phyloP scores from a whole-genome alignment of 768 basidiomycete genomes.

The Neoboletus subvelutipes region DNA sequence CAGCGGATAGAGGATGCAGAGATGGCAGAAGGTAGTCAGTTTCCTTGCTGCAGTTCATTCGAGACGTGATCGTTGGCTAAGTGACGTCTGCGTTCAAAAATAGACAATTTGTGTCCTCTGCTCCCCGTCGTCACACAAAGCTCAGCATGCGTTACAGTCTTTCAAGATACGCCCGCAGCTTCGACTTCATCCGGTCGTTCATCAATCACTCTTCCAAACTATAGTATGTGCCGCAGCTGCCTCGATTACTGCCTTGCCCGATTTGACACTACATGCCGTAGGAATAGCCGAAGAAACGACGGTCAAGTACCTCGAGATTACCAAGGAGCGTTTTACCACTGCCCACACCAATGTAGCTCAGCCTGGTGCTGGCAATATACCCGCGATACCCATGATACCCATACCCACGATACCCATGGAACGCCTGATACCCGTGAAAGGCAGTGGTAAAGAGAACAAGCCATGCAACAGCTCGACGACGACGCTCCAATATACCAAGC shows the following conservation, averaged over 20 bases:
- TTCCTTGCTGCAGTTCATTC: neutral
- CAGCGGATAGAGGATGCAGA: neutral
- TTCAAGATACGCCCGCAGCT: neutral
- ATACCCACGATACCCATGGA: constrained; percentile 4
- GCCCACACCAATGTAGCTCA: neutral
- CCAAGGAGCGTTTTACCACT: constrained; percentile 1
- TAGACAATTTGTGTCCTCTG: neutral
- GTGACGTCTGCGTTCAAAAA: neutral
- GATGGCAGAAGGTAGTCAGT: constrained; percentile 4
- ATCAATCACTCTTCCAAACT: neutral
- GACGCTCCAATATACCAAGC: constrained; percentile 1
- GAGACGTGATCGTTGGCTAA: neutral
- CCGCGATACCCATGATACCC: constrained; percentile 6
- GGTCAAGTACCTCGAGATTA: neutral
- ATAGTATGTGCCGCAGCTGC: constrained; percentile 5
- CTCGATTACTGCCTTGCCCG: neutral
- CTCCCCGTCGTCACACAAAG: neutral
- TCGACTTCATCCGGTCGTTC: neutral
- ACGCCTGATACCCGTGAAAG: neutral
- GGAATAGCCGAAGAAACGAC: neutral
- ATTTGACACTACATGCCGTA: neutral
- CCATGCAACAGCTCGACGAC: neutral
- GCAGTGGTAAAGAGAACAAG: constrained; percentile 20
- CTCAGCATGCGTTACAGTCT: neutral
- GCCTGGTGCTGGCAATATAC: constrained; percentile 8